Conservation (phyloP, 306 rosid species). For the Herpetospermum pedunculosum region DNA sequence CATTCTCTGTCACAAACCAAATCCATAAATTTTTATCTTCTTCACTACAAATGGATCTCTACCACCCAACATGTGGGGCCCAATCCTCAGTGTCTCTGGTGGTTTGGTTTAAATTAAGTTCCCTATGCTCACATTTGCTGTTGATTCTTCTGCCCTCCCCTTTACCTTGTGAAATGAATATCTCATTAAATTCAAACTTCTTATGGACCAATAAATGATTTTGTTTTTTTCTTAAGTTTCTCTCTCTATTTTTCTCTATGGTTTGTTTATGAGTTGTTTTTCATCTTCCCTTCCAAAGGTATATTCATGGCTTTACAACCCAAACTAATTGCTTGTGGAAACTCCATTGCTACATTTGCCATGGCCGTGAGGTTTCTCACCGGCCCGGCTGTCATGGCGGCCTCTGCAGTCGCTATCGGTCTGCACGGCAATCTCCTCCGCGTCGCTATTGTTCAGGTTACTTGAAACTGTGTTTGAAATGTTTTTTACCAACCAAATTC, state of each 20-base stretch:
- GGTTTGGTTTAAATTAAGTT: constrained; percentile 37
- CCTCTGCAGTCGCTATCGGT: constrained; percentile 80
- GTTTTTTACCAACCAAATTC: background rate
- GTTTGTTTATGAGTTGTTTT: background rate
- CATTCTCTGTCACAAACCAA: constrained; percentile 10
- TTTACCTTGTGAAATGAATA: background rate
- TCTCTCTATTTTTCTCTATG: background rate
- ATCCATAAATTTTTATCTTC: constrained; percentile 12
- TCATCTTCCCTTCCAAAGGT: constrained; percentile 27
- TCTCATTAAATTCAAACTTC: background rate
- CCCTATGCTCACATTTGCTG: constrained; percentile 7
- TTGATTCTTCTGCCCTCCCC: background rate
- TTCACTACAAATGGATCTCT: constrained; percentile 17
- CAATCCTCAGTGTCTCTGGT: constrained; percentile 20
- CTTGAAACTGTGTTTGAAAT: background rate
- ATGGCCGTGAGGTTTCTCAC: constrained; percentile 94
- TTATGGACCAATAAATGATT: background rate
- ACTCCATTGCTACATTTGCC: constrained; percentile 78
- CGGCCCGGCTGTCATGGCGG: constrained; percentile 98
- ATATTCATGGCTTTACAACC: constrained; percentile 97
- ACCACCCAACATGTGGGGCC: constrained; percentile 80
- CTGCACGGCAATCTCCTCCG: constrained; percentile 84
- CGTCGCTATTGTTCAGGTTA: constrained; percentile 91
- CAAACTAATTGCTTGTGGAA: constrained; percentile 92
- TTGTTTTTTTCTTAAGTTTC: background rate